phyloP scores from a whole-genome alignment of 2,329 filamentous ascomycete species.

The Hypoxylon sp. region DNA sequence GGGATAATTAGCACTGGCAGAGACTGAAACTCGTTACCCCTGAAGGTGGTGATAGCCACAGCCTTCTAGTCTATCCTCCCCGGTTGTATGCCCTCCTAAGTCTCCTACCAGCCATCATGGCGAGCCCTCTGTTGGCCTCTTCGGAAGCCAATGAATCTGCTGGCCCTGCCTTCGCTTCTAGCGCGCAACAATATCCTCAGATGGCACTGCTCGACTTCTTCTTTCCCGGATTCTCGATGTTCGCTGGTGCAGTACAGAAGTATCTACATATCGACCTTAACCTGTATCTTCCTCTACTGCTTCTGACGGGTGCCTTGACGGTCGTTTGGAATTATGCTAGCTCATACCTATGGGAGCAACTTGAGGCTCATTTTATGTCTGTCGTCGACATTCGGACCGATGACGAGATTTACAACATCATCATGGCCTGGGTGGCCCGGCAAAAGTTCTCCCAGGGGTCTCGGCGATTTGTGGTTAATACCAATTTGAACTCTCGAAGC shows the following conservation, averaged over 20 bases:
- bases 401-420: constrained; percentile 80
- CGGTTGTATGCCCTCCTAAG: constrained; percentile 7
- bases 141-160: constrained; percentile 13
- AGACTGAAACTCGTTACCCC: constrained; percentile 9
- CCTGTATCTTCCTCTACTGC: constrained; percentile 71
- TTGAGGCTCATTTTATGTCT: constrained; percentile 73
- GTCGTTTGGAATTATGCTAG: constrained; percentile 69
- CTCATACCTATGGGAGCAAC: constrained; percentile 62
- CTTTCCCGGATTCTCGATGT: constrained; percentile 75
- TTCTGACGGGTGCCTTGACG: constrained; percentile 64
- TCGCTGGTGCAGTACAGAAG: constrained; percentile 66
- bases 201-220: constrained; percentile 71
- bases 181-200: constrained; percentile 53
- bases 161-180: constrained; percentile 16
- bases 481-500: constrained; percentile 68
- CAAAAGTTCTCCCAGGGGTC: constrained; percentile 73
- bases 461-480: constrained; percentile 75
- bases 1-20: constrained; percentile 1
- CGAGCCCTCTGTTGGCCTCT: constrained; percentile 34
- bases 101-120: constrained; percentile 40
- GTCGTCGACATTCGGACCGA: constrained; percentile 76
- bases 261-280: constrained; percentile 75
- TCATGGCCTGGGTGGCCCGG: constrained; percentile 77
- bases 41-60: not conserved
- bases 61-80: not conserved